Evolutionary conservation across 1,139 yeast genomes (phyloP).

Genomic region (Meyerozyma carpophila): DNA sequence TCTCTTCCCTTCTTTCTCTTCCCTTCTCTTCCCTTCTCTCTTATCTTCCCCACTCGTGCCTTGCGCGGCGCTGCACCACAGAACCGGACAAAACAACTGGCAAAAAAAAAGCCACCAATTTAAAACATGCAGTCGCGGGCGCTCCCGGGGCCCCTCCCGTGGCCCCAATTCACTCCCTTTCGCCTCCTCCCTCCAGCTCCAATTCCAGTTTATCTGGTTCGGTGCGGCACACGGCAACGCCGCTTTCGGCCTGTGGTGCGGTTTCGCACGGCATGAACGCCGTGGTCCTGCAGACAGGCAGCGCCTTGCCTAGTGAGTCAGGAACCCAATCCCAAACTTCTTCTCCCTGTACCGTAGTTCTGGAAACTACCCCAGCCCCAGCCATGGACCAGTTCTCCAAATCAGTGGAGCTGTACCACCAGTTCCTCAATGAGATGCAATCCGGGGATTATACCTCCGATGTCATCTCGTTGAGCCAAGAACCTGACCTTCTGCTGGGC

Average conservation of each 20-base stretch:
- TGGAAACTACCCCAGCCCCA: not conserved
- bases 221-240: not conserved
- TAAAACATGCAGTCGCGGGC: too few species aligned
- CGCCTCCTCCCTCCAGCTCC: too few species aligned
- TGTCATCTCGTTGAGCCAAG: constrained; percentile 1
- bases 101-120: too few species aligned
- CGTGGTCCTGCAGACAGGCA: not conserved
- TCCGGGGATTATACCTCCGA: constrained; percentile 17
- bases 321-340: not conserved
- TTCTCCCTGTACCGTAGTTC: not conserved
- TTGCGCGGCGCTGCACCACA: too few species aligned
- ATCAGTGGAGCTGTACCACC: constrained; percentile 25
- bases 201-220: too few species aligned
- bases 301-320: not conserved
- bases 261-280: not conserved
- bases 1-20: too few species aligned
- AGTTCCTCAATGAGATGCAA: constrained; percentile 27
- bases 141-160: too few species aligned
- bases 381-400: constrained; percentile 2
- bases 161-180: too few species aligned
- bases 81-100: too few species aligned
- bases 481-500: constrained; percentile 2
- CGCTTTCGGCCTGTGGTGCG: not conserved
- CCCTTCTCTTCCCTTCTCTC: too few species aligned
- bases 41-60: too few species aligned